Evolutionary conservation across 2,329 filamentous ascomycete species (phyloP).

Genomic region (Penicillium palitans): DNA sequence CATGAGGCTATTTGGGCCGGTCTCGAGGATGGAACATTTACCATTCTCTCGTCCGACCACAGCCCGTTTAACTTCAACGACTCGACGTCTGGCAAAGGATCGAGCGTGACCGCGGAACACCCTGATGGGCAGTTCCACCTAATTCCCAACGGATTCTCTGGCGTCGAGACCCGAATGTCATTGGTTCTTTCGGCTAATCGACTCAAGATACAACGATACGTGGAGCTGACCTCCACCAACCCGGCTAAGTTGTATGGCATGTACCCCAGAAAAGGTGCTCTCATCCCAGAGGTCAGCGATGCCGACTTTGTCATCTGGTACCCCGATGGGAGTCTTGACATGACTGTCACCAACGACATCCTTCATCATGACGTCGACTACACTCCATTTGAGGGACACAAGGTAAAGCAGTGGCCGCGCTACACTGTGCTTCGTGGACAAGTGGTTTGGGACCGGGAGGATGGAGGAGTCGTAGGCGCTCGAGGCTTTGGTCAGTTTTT

Average conservation of each 20-base stretch:
- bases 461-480: background rate
- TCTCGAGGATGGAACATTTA: slow-evolving; percentile 56
- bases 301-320: slow-evolving; percentile 45
- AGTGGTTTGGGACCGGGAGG: slow-evolving; percentile 27
- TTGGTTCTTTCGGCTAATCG: slow-evolving; percentile 37
- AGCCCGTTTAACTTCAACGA: slow-evolving; percentile 36
- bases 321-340: slow-evolving; percentile 18
- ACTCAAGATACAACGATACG: slow-evolving; percentile 16
- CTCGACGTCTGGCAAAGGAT: background rate
- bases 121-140: slow-evolving; percentile 40
- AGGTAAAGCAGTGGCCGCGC: slow-evolving; percentile 38
- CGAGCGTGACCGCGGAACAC: slow-evolving; percentile 4
- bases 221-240: slow-evolving; percentile 48
- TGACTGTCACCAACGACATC: slow-evolving; percentile 36
- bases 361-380: slow-evolving; percentile 40
- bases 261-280: slow-evolving; percentile 41
- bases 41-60: slow-evolving; percentile 54
- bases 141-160: slow-evolving; percentile 48
- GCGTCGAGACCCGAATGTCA: slow-evolving; percentile 45
- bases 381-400: slow-evolving; percentile 38
- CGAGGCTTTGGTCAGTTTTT: background rate
- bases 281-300: slow-evolving; percentile 44
- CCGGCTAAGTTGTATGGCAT: slow-evolving; percentile 49
- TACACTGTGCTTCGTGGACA: slow-evolving; percentile 37
- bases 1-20: slow-evolving; percentile 27